Conservation (phyloP, 2,329 filamentous ascomycete genomes). For the Claviceps cyperi region DNA sequence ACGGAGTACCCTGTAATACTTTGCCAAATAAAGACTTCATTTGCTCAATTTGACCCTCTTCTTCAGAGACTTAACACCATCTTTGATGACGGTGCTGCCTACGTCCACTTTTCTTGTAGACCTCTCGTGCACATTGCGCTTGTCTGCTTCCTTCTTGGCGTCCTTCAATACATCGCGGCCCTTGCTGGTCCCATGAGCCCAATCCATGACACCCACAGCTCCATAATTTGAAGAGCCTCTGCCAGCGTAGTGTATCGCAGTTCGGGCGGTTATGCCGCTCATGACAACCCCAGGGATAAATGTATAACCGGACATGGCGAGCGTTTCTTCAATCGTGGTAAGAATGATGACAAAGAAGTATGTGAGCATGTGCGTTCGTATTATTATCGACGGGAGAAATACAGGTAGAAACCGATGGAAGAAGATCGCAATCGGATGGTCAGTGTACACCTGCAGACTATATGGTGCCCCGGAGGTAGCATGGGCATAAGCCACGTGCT, state of each 20-base stretch:
- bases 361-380: constrained; percentile 58
- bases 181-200: constrained; percentile 40
- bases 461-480: constrained; percentile 40
- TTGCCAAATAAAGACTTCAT: constrained; percentile 9
- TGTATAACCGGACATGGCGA: constrained; percentile 54
- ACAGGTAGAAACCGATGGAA: constrained; percentile 49
- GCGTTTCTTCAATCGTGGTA: constrained; percentile 50
- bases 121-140: constrained; percentile 34
- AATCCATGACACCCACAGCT: constrained; percentile 48
- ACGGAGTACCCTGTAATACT: no score
- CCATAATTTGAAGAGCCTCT: constrained; percentile 45
- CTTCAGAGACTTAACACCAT: constrained; percentile 17
- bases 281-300: constrained; percentile 39
- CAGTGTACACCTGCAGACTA: constrained; percentile 48
- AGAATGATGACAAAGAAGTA: constrained; percentile 51
- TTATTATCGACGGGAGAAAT: constrained; percentile 48
- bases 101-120: constrained; percentile 19
- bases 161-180: constrained; percentile 39
- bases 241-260: constrained; percentile 29
- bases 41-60: constrained; percentile 14
- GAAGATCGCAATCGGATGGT: constrained; percentile 52
- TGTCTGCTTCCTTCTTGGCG: constrained; percentile 39
- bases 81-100: constrained; percentile 17
- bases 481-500: constrained; percentile 36
- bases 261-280: constrained; percentile 32